Evolutionary conservation across 495 filamentous ascomycete species (phyloP).

Genomic region (Penicillium malachiteum): DNA sequence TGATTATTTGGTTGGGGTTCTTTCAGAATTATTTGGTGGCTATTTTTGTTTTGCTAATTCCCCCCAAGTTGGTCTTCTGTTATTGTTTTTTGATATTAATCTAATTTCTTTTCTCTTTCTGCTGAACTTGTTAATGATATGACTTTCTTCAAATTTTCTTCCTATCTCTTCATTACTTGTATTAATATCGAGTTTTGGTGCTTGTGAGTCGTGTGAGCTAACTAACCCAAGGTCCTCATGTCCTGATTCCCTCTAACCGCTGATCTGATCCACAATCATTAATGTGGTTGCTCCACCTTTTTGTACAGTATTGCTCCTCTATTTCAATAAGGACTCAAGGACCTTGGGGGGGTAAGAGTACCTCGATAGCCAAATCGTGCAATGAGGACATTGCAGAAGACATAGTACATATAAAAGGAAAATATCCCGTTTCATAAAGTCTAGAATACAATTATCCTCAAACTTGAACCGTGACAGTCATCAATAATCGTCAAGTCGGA

Average conservation of each 20-base stretch:
- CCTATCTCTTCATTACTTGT: too few species aligned
- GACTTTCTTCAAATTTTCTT: neutral
- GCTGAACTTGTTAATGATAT: neutral
- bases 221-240: constrained; percentile 32
- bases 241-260: constrained; percentile 1
- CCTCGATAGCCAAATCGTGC: constrained; percentile 24
- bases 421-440: neutral
- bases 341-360: constrained; percentile 40
- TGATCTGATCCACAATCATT: constrained; percentile 2
- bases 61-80: constrained; percentile 7
- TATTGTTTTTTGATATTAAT: constrained; percentile 11
- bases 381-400: constrained; percentile 25
- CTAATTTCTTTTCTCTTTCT: neutral
- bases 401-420: constrained; percentile 8
- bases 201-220: too few species aligned
- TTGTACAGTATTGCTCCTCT: too few species aligned
- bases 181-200: too few species aligned
- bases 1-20: constrained; percentile 4
- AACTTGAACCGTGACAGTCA: too few species aligned
- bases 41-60: constrained; percentile 16
- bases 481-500: too few species aligned
- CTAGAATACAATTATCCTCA: neutral
- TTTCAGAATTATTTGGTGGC: neutral
- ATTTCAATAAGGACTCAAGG: constrained; percentile 17
- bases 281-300: constrained; percentile 3